Evolutionary conservation across 108 stramenopile genomes (phyloP), one percentile per base, ranked within the genome.

Genomic region (Chaetoceros tenuissimus): DNA sequence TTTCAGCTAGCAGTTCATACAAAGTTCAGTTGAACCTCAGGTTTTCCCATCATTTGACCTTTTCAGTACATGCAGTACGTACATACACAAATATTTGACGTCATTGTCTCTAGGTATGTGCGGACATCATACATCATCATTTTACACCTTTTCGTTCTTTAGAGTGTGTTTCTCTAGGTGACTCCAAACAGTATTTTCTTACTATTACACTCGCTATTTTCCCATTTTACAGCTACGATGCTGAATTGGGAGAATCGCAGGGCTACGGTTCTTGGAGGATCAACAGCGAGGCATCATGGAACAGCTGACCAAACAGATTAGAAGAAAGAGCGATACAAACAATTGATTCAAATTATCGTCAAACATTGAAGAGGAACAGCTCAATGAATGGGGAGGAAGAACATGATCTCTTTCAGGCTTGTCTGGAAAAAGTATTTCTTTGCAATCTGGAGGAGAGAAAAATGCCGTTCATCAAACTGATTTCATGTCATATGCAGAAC

Each of bases 401-500:
- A 20, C 46, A 63, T 20, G 74, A 72, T 53, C 29, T 72, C 45
- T 85, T 87, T 69, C 75, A 17, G 47, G 50, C 24, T 53, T 62
- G 23, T 52, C 58, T 8, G 79, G 79, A 24, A 69, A 85, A 30
- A 75, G 80, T 21, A 67, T 86, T n/a, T 84, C 84, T 17, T 64
- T 92, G 51, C 59, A 78, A 45, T 61, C 77, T 18, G 71, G 68
- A n/a, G n/a, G n/a, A 8, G 76, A 68, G 52, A 60, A 68, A 7
- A 68, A 73, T 3, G 81, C 89, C 0, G 80, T 81, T 17, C 34
- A 13, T 13, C 34, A 40, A 40, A 5, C 5, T 10, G 94, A 95
- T 59, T 95, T 82, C 62, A 78, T 95, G 74, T 75, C 94, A 1
- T 45, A 73, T 17, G 89, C 89, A 25, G 81, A 92, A 25, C n/a